Evolutionary conservation across 2,329 filamentous ascomycete species (phyloP), one percentile per base, ranked within the genome.

Genomic region (Cryoendolithus antarcticus): DNA sequence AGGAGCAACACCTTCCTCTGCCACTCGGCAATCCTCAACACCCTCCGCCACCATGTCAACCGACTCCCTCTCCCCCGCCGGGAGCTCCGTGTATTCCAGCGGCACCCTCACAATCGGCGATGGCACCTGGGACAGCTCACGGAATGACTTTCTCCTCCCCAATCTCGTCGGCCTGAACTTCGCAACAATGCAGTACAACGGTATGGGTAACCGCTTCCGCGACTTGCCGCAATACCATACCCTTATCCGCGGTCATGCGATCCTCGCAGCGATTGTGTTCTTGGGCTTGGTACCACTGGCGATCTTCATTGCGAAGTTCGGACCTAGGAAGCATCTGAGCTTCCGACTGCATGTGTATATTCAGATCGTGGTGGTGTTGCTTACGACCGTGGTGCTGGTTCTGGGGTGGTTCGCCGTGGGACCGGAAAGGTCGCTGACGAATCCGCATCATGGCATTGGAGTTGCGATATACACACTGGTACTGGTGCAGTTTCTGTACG

Each of bases 391-490:
- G 9, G 70, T 84, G 6, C 80, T 93, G 45, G 69, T 83, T 33
- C 66, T 86, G 9, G 84, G 83, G 6, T 88, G 75, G 63, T 79
- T 86, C 50, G 82, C 85, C 8, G 84, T 91, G 9, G 84, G 84
- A 0, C 76, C 78, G 0, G 67, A 71, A 33, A 70, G 83, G 43
- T 82, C 74, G 48, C 62, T 86, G 52, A 79, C 80, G 6, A 93
- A 93, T 55, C 84, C 84, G 0, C 84, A 93, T 57, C 84, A 93
- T 60, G 82, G 81, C 44, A 89, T 91, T 47, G 84, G 84, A 9
- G 69, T 88, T 28, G 81, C 83, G 21, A 75, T 93, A 34, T 89
- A 86, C 55, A 72, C 79, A 33, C 62, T 86, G 34, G 72, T 89
- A 28, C 57, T 86, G 34, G 61, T 83, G 4, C 85, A 91, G 56